Conservation (phyloP, 202 grass and related monocot genomes). For the Elaeis oleifera region DNA sequence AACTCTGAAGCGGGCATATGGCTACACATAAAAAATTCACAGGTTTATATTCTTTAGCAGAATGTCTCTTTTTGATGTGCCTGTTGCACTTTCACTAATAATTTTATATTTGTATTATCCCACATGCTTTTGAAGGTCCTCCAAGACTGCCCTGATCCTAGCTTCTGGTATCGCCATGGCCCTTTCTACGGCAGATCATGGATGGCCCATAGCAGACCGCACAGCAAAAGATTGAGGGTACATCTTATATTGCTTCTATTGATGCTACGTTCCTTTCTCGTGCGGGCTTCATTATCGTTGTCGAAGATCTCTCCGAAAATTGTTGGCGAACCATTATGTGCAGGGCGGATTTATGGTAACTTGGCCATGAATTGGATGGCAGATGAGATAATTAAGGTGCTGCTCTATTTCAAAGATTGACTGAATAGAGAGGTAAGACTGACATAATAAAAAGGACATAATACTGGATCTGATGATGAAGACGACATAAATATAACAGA, state of each 20-base stretch:
- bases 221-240: conserved; percentile 85
- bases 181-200: conserved; percentile 72
- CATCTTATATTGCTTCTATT: neutral
- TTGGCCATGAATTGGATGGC: neutral
- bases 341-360: conserved; percentile 69
- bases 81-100: conserved; percentile 2
- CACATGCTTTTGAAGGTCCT: conserved; percentile 41
- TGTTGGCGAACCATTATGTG: conserved; percentile 54
- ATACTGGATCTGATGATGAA: no score
- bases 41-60: conserved; percentile 30
- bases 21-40: conserved; percentile 52
- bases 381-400: no score
- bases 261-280: conserved; percentile 20
- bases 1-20: conserved; percentile 60
- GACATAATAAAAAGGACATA: no score
- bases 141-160: conserved; percentile 66
- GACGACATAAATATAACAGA: no score
- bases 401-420: no score
- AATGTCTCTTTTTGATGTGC: neutral
- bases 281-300: conserved; percentile 57
- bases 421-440: no score
- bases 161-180: conserved; percentile 77
- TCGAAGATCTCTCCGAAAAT: conserved; percentile 68
- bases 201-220: conserved; percentile 85
- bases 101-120: conserved; percentile 9